Evolutionary conservation across 169 alveolate species (phyloP), one percentile per base, ranked within the genome.

Genomic region (Theileria annulata): DNA sequence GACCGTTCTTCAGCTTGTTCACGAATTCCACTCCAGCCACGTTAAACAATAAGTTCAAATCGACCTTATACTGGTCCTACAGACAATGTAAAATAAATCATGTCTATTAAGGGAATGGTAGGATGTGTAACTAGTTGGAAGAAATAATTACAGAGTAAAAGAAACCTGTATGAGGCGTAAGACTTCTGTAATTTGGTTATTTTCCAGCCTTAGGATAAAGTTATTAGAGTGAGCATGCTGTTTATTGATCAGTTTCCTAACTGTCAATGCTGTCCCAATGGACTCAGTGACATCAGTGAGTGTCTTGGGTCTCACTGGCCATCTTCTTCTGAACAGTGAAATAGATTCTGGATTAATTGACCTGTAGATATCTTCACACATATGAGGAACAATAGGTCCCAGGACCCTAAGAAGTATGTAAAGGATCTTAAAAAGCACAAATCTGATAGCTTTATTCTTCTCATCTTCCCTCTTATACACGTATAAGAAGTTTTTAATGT

Each of bases 321-420:
- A 80, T n/a, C 83, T 35, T 13, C n/a, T 33, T 12, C 75, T 77
- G 72, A 80, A 80, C 19, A 80, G 73, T 17, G 88, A 80, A 31
- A 28, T 27, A 15, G 15, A n/a, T n/a, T 19, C 42, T 3, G 63
- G 68, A 17, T 48, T 31, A 9, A 63, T 13, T 27, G 35, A 25
- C 71, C 56, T 68, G 71, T 25, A 71, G 4, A 84, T 70, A 33
- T 84, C 87, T 59, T 84, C 87, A 13, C 86, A 78, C 75, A 77
- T 49, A 71, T 84, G 90, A 25, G 90, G 90, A 86, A 84, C 74
- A 0, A 84, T 51, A 2, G 90, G 90, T 2, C 84, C 86, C 28
- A 84, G 72, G 6, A 84, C 84, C 25, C 54, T 71, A 3, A 77
- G 54, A 56, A 84, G 74, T 28, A 49, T 73, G 35, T 73, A 42